Evolutionary conservation across 208 protist species (phyloP).

Genomic region (Spongospora subterranea): DNA sequence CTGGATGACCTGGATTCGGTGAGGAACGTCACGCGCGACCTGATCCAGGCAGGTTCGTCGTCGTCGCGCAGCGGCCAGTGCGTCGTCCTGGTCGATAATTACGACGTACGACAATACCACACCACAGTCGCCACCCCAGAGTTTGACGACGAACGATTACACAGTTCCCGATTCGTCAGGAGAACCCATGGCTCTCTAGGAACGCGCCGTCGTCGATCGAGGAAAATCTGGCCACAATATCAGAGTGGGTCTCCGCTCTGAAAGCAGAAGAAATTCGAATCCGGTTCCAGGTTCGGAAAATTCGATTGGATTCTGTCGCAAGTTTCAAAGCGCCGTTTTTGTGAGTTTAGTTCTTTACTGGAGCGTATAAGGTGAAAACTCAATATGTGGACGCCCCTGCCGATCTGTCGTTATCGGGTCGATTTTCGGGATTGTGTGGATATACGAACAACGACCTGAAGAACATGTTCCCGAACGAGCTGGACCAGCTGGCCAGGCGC

Average conservation of each 20-base stretch:
- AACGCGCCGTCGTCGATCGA: background rate
- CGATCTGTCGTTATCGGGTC: conserved; percentile 9
- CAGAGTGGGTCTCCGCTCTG: background rate
- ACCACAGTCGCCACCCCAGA: background rate
- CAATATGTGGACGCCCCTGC: background rate
- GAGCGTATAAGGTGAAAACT: background rate
- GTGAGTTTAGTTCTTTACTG: conserved; percentile 34
- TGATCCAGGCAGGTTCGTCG: background rate
- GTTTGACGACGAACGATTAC: background rate
- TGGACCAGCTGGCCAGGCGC: background rate
- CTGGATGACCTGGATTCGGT: background rate
- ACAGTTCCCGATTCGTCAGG: background rate
- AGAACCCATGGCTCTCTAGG: background rate
- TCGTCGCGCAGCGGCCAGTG: background rate
- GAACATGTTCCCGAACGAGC: background rate
- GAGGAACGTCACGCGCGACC: background rate
- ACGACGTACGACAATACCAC: conserved; percentile 41
- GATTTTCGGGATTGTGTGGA: conserved; percentile 23
- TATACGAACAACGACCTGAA: conserved; percentile 1
- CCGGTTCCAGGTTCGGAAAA: background rate
- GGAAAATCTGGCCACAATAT: background rate
- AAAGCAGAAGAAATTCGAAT: background rate
- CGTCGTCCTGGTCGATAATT: conserved; percentile 48
- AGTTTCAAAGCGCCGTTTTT: background rate
- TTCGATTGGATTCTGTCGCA: background rate